Percentiles rank a stretch among this genome's conserved stretches.
Conservation (phyloP, 306 rosid species). For the Mucuna pruriens region DNA sequence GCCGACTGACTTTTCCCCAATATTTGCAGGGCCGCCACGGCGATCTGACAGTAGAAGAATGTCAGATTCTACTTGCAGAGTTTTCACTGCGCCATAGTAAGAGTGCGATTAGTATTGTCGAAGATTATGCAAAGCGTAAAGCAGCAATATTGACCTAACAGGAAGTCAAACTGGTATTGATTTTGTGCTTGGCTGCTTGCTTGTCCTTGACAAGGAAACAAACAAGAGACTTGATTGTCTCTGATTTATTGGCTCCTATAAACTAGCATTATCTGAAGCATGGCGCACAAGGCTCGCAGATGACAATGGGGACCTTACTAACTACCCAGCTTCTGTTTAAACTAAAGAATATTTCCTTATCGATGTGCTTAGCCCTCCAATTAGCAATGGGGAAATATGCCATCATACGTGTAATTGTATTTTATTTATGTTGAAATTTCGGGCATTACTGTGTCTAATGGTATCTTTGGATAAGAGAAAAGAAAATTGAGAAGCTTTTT, state of each 20-base stretch:
- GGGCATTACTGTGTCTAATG: background rate
- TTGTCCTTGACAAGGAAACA: slow-evolving; percentile 10
- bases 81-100: slow-evolving; percentile 81
- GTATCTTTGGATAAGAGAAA: background rate
- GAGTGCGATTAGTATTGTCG: slow-evolving; percentile 64
- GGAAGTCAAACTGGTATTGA: slow-evolving; percentile 5
- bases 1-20: background rate
- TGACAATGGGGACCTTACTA: background rate
- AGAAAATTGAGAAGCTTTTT: background rate
- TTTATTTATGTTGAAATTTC: background rate
- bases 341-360: slow-evolving; percentile 8
- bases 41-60: slow-evolving; percentile 72
- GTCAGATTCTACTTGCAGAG: slow-evolving; percentile 84
- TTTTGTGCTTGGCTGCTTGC: background rate
- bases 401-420: background rate
- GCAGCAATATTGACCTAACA: slow-evolving; percentile 38
- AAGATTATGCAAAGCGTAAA: slow-evolving; percentile 73
- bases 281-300: background rate
- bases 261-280: slow-evolving; percentile 24
- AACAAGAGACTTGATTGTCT: slow-evolving; percentile 7
- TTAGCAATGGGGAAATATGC: background rate
- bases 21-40: slow-evolving; percentile 77
- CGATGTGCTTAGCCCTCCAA: background rate
- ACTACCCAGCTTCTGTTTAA: slow-evolving; percentile 14
- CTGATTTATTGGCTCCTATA: slow-evolving; percentile 2